phyloP scores from a whole-genome alignment of 306 rosid genomes.

The Quercus berberidifolia region DNA sequence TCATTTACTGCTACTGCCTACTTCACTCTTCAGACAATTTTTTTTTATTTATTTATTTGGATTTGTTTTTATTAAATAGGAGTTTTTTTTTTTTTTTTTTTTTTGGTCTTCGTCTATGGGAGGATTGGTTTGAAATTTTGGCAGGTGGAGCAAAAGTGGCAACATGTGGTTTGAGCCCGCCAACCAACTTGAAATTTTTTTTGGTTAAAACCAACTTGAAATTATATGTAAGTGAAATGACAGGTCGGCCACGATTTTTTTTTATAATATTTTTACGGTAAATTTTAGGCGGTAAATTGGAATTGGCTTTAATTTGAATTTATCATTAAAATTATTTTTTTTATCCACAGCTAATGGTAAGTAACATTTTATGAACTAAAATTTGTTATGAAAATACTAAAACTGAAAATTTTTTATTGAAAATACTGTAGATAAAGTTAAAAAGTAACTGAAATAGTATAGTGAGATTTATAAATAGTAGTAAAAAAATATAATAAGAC shows the following conservation, averaged over 20 bases:
- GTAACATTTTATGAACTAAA: accelerated
- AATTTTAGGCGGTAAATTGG: accelerated
- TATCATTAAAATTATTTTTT: accelerated
- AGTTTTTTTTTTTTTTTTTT: no score
- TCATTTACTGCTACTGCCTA: no score
- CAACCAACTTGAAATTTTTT: background rate
- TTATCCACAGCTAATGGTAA: accelerated
- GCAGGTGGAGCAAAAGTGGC: background rate
- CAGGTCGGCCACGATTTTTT: no score
- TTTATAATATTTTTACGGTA: accelerated
- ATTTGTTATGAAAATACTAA: no score
- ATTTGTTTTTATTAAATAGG: no score
- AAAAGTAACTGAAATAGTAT: accelerated
- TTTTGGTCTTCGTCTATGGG: background rate
- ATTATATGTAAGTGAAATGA: no score
- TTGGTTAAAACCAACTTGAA: background rate
- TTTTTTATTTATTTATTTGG: no score
- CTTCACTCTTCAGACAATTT: no score
- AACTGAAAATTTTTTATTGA: accelerated
- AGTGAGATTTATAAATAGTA: accelerated
- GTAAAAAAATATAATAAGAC: accelerated
- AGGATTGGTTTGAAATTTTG: background rate
- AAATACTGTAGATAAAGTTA: accelerated
- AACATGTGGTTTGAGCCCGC: slow-evolving; percentile 15
- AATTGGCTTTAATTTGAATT: accelerated